phyloP scores from a whole-genome alignment of 208 protist genomes.

The Crithidia sp. region DNA sequence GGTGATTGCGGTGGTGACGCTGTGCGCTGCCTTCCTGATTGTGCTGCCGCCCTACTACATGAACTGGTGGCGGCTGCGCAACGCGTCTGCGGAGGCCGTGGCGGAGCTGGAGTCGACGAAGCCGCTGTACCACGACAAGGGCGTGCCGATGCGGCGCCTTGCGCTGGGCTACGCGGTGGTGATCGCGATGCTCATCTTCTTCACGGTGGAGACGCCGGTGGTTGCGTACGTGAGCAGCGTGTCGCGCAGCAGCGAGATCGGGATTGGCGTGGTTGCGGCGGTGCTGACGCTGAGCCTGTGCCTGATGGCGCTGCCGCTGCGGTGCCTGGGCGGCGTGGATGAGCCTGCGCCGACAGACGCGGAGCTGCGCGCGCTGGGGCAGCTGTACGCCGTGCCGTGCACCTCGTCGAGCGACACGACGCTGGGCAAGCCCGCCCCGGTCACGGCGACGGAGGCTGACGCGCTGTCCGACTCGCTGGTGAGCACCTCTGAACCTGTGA shows the following conservation, averaged over 20 bases:
- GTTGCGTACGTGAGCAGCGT: conserved; percentile 34
- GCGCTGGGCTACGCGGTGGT: conserved; percentile 36
- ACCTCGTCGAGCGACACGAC: conserved; percentile 2
- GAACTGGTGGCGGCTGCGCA: conserved; percentile 47
- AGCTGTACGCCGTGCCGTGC: not conserved
- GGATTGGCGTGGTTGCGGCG: conserved; percentile 39
- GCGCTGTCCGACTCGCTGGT: not conserved
- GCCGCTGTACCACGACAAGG: conserved; percentile 35
- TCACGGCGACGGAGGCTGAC: not conserved
- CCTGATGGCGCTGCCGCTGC: conserved; percentile 48
- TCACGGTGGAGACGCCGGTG: conserved; percentile 43
- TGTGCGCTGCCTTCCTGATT: conserved; percentile 29
- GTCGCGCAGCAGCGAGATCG: conserved; percentile 24
- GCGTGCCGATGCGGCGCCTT: conserved; percentile 38
- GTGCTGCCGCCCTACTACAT: conserved; percentile 54
- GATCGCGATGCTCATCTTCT: conserved; percentile 39
- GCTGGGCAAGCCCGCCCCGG: not conserved
- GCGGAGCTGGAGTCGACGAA: conserved; percentile 26
- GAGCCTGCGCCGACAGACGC: conserved; percentile 30
- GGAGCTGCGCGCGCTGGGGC: conserved; percentile 5
- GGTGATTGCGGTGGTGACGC: conserved; percentile 30
- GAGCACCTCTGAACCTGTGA: not conserved
- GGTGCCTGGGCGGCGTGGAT: conserved; percentile 51
- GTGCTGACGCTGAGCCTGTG: conserved; percentile 44
- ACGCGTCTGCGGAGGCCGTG: conserved; percentile 33